Evolutionary conservation across 192 early-diverging fungal species (phyloP).

Genomic region (Dimargaris verticillata): DNA sequence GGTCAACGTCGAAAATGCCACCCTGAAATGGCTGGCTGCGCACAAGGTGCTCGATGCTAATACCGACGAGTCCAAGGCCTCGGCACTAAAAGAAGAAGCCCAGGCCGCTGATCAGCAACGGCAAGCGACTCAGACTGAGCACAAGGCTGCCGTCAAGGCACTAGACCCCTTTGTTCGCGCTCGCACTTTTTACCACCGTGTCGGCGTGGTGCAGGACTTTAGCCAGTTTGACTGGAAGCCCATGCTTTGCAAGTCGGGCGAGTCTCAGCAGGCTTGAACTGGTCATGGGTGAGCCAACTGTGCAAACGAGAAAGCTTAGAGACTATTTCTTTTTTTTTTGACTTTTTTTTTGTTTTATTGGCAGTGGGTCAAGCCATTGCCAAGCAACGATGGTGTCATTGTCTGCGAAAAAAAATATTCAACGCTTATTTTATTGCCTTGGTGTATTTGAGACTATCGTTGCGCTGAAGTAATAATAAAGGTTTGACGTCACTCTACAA

Average conservation of each 20-base stretch:
- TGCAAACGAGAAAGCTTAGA: no score
- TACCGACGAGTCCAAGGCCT: constrained; percentile 14
- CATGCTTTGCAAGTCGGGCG: not conserved
- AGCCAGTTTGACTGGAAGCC: not conserved
- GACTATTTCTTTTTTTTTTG: no score
- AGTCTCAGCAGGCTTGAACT: no score
- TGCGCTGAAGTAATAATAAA: no score
- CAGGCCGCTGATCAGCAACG: constrained; percentile 13
- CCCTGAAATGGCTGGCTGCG: constrained; percentile 29
- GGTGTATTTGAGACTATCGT: no score
- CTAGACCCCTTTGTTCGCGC: constrained; percentile 31
- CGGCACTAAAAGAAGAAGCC: constrained; percentile 14
- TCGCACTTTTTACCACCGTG: constrained; percentile 33
- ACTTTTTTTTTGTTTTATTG: no score
- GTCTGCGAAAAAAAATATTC: no score
- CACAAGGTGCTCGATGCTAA: constrained; percentile 20
- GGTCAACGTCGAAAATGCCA: constrained; percentile 25
- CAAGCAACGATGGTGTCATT: no score
- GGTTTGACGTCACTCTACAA: no score
- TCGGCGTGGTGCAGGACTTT: constrained; percentile 23
- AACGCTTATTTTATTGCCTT: no score
- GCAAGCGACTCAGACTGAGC: constrained; percentile 18
- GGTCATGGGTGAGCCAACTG: no score
- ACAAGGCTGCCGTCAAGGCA: constrained; percentile 27
- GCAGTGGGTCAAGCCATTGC: no score